phyloP scores from a whole-genome alignment of 2,329 filamentous ascomycete species.

The Ophiostoma sp. region DNA sequence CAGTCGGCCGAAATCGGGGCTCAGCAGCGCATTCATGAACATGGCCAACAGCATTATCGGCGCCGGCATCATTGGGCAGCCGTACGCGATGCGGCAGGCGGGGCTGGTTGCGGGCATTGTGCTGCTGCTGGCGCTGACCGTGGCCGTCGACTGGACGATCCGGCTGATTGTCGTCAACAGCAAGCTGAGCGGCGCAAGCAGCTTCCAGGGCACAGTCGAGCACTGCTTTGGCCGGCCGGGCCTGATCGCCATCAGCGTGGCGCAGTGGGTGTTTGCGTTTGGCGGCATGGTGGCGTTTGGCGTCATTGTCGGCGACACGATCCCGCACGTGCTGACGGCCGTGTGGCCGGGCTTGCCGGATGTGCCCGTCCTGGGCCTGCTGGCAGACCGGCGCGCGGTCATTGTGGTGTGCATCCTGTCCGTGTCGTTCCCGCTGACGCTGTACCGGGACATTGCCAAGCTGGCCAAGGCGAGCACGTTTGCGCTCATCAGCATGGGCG shows the following conservation, averaged over 20 bases:
- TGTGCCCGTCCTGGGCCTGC: conserved; percentile 71
- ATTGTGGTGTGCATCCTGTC: conserved; percentile 84
- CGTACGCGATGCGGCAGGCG: conserved; percentile 92
- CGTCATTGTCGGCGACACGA: conserved; percentile 93
- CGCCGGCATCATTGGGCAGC: conserved; percentile 72
- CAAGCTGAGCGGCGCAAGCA: conserved; percentile 88
- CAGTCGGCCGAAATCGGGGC: conserved; percentile 70
- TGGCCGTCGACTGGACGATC: conserved; percentile 95
- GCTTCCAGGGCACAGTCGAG: conserved; percentile 93
- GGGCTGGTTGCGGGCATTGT: conserved; percentile 75
- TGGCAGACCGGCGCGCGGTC: conserved; percentile 74
- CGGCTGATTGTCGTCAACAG: conserved; percentile 95
- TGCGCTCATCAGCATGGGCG: conserved; percentile 83
- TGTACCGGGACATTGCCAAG: conserved; percentile 98
- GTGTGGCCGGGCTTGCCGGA: conserved; percentile 70
- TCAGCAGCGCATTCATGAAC: conserved; percentile 94
- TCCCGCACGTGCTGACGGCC: conserved; percentile 80
- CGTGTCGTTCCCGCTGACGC: conserved; percentile 81
- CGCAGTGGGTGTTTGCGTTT: conserved; percentile 98
- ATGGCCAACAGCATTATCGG: conserved; percentile 99
- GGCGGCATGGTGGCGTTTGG: conserved; percentile 98
- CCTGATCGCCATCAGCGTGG: conserved; percentile 78
- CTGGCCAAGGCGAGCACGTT: conserved; percentile 92
- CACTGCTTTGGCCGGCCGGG: conserved; percentile 88
- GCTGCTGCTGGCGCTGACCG: conserved; percentile 71